Base-by-base conservation (phyloP, 176 grass and related monocot species). In the bread wheat (Triticum aestivum) region DNA sequence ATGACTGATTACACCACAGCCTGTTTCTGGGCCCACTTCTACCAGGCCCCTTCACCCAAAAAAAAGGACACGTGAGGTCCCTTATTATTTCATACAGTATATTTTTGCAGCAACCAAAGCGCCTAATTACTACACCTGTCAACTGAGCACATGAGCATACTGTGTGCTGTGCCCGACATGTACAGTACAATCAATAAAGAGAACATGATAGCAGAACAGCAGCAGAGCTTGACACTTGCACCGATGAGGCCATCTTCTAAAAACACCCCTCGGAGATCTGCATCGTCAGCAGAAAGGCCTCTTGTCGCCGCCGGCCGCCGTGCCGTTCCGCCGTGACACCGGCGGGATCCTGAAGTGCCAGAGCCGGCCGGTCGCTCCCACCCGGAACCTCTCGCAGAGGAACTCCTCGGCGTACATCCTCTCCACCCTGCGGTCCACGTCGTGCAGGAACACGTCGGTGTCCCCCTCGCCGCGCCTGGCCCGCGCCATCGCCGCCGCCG, bases 251-350 rank as follows among this genome's bases (percentile, higher is more conserved):
- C 18, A 21, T 59, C 20, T 59, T 3, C 54, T 59, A 59, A 8
- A 59, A 59, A 59, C 54, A 3, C 54, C 54, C 54, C 54, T 59
- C 17, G 54, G 17, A 59, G 8, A 59, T 8, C 18, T 3, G 54
- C 18, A 21, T 9, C 18, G 18, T 59, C 54, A 59, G 20, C 18
- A 59, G 3, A 59, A 59, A 21, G 54, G 54, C 54, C 54, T 59
- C 18, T 59, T 59, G 54, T 90, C 83, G 21, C 87, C 88, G n/a
- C 76, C 54, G 18, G 70, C 29, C 89, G 81, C 69, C 58, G 64
- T n/a, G 88, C 73, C 33, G 82, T 92, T 77, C 94, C 73, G 35
- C 54, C 54, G 54, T 21, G 54, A 21, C 54, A 59, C 54, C 54
- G 54, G 54, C 20, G 54, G 54, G 18, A 59, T 59, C 17, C 54